These are phyloP conservation scores for Sugiyamaella novakii DNA, from an alignment of 1,139 yeast species.

Conservation along the genomic window DNA sequence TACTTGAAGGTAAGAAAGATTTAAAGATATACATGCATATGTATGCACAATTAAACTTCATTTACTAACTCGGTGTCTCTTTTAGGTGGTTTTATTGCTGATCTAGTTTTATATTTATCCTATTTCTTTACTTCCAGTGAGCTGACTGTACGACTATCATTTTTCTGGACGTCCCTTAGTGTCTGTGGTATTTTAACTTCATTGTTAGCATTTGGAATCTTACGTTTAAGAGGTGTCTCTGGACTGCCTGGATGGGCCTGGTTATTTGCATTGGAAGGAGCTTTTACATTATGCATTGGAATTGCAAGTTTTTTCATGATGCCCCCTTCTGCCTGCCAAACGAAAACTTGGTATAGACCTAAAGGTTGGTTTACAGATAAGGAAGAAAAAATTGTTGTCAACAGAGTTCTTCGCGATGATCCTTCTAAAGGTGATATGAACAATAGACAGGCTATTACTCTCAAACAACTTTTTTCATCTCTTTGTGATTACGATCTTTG, in stretches of 20 bases:
- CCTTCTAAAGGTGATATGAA: slow-evolving; percentile 69
- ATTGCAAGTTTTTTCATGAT: slow-evolving; percentile 54
- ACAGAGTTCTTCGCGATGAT: slow-evolving; percentile 62
- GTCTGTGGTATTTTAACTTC: slow-evolving; percentile 38
- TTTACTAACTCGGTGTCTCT: no score
- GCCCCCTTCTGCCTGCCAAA: slow-evolving; percentile 58
- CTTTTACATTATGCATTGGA: slow-evolving; percentile 54
- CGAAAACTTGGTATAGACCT: slow-evolving; percentile 53
- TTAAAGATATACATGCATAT: slow-evolving; percentile 34
- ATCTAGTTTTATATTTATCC: slow-evolving; percentile 53
- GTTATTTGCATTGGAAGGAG: slow-evolving; percentile 61
- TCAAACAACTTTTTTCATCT: slow-evolving; percentile 46
- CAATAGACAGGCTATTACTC: slow-evolving; percentile 57
- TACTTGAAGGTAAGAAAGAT: slow-evolving; percentile 41
- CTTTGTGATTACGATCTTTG: slow-evolving; percentile 56
- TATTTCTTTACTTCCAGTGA: slow-evolving; percentile 55
- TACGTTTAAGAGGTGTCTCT: slow-evolving; percentile 52
- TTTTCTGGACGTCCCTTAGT: slow-evolving; percentile 44
- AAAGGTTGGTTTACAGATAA: slow-evolving; percentile 64
- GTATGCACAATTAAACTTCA: no score
- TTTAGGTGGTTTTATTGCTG: slow-evolving; percentile 54
- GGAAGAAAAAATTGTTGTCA: slow-evolving; percentile 62
- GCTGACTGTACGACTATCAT: slow-evolving; percentile 50
- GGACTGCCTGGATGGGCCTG: slow-evolving; percentile 58
- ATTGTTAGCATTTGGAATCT: slow-evolving; percentile 50